Base-by-base conservation (phyloP, 768 basidiomycete species). In the Asterophora parasitica region DNA sequence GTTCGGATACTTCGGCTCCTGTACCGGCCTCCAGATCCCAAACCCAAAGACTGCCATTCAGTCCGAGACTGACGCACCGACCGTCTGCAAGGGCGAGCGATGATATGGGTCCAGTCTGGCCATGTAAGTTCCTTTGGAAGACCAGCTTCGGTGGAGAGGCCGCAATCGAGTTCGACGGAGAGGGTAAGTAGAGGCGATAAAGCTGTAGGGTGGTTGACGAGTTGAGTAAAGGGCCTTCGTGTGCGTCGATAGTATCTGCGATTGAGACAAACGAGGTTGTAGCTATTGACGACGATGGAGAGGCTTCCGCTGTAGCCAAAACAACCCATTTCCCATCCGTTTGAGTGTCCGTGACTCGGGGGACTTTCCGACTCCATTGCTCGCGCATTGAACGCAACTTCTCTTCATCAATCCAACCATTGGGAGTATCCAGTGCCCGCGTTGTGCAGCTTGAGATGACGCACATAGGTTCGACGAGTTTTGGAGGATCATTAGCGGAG, bases 291-390 rank as follows among this genome's bases (percentile, higher is more conserved):
- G 51, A 47, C 43, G 51, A 49, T 17, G 60, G 56, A n/a, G 56
- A 33, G 9, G 50, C 44, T 51, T 75, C 72, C 26, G 75, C 80
- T 11, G 86, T 81, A 11, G 83, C 88, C 40, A 90, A 73, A 10
- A 91, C 82, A 13, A 80, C 81, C 85, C 87, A 92, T 72, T 88
- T 90, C 7, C 89, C 89, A 58, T 91, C 89, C 4, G 89, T 88
- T 57, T 88, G 83, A 12, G 77, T 82, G 55, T 81, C 84, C n/a
- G 82, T 78, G 26, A 92, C 82, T 10, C 72, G 69, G 36, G 69
- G 67, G 15, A 91, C 76, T 62, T 88, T 90, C 48, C 88, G 84
- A 23, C 76, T 74, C 84, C 87, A 89, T 53, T 91, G 89, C 54
- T 85, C 82, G 30, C 79, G 79, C 71, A 88, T 79, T 17, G 63